These are phyloP conservation scores for Ceriops zippeliana DNA, from an alignment of 345 rosid species.

Conservation along the genomic window DNA sequence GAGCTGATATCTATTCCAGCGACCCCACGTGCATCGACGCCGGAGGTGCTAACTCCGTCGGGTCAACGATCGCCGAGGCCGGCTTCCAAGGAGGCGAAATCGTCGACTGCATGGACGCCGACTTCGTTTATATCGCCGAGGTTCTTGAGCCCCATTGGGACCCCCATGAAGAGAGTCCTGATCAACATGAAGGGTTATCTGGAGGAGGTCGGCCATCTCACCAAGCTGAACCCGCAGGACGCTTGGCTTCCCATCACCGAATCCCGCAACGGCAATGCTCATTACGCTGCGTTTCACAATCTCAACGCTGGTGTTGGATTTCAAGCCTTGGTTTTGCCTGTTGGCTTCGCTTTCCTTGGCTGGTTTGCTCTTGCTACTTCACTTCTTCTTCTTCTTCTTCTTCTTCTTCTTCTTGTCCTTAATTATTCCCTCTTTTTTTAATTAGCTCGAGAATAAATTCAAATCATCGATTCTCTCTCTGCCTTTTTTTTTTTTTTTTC, in stretches of 20 bases:
- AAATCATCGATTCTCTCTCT: background rate
- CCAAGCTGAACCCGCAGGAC: constrained; percentile 95
- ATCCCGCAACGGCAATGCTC: constrained; percentile 96
- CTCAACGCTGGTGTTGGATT: constrained; percentile 95
- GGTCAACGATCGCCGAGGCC: constrained; percentile 97
- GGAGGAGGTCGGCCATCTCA: constrained; percentile 91
- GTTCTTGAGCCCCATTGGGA: constrained; percentile 92
- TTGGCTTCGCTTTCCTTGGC: constrained; percentile 93
- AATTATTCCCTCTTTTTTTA: background rate
- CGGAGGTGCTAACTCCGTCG: constrained; percentile 89
- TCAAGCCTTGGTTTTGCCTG: constrained; percentile 90
- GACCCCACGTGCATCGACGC: constrained; percentile 88
- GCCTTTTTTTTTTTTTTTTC: background rate
- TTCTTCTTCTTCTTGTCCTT: background rate
- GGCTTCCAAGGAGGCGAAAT: constrained; percentile 52
- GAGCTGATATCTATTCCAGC: constrained; percentile 97
- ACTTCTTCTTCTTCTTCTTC: background rate
- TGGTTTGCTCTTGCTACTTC: constrained; percentile 43
- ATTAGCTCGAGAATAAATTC: background rate
- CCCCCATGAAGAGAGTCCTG: constrained; percentile 95
- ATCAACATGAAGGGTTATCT: constrained; percentile 89
- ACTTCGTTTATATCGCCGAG: constrained; percentile 92
- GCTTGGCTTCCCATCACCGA: constrained; percentile 99
- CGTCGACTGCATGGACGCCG: constrained; percentile 91
- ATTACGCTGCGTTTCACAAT: constrained; percentile 96